phyloP scores from a whole-genome alignment of 345 rosid genomes.

The Brassica juncea region DNA sequence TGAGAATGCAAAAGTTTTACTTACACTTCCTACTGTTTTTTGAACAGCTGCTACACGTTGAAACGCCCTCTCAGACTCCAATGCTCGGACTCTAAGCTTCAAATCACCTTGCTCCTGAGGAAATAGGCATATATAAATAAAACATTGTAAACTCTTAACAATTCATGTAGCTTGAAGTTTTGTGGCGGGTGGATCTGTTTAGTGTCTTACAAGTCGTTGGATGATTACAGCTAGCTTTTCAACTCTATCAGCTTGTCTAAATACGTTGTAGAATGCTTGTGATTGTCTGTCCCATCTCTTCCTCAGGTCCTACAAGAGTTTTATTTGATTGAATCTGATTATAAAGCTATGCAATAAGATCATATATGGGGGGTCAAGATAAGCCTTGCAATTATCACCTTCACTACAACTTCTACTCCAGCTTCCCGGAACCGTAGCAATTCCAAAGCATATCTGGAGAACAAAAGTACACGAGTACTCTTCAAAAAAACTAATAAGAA shows the following conservation, averaged over 20 bases:
- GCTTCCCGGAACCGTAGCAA: constrained; percentile 88
- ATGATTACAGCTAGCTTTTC: constrained; percentile 85
- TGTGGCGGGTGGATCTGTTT: not conserved
- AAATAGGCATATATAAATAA: not conserved
- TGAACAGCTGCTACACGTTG: constrained; percentile 96
- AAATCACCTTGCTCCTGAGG: constrained; percentile 96
- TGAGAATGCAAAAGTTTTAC: constrained; percentile 32
- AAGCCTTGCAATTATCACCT: constrained; percentile 50
- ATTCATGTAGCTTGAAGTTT: not conserved
- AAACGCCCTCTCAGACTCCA: constrained; percentile 95
- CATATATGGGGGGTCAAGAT: constrained; percentile 25
- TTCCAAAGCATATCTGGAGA: constrained; percentile 85
- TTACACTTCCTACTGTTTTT: constrained; percentile 88
- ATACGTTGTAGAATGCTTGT: constrained; percentile 86
- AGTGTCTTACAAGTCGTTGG: constrained; percentile 68
- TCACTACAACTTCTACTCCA: constrained; percentile 88
- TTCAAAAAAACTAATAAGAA: constrained; percentile 23
- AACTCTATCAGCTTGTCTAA: constrained; percentile 96
- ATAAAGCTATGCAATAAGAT: not conserved
- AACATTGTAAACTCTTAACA: not conserved
- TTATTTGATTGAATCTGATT: not conserved
- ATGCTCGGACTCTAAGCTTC: constrained; percentile 88
- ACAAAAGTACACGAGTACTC: constrained; percentile 29
- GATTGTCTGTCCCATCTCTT: constrained; percentile 96
- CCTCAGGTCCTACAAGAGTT: constrained; percentile 70